Conservation (phyloP, 176 grass and related monocot species). For the Ensete ventricosum region DNA sequence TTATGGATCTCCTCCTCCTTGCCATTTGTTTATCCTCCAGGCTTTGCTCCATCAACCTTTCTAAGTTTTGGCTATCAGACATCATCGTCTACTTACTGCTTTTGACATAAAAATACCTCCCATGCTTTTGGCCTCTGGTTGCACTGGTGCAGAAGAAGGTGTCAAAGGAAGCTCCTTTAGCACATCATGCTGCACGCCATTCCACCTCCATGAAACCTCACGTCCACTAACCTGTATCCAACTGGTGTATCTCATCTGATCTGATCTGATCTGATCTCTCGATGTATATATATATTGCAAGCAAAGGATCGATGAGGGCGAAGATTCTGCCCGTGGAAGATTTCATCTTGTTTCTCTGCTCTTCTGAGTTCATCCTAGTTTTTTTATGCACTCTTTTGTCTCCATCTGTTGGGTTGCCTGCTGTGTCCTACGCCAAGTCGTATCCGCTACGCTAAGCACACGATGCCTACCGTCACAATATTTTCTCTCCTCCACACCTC, state of each 20-base stretch:
- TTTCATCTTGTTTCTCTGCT: not conserved
- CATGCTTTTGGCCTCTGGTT: too few species aligned
- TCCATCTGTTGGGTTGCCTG: too few species aligned
- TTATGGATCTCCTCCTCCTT: not conserved
- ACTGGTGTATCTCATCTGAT: not conserved
- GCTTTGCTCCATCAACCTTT: not conserved
- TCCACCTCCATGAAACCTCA: not conserved
- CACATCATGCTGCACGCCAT: not conserved
- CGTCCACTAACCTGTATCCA: not conserved
- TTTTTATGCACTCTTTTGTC: too few species aligned
- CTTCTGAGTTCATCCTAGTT: too few species aligned
- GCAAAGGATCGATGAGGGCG: not conserved
- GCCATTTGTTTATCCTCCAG: not conserved
- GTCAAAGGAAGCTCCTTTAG: too few species aligned
- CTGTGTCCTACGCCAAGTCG: too few species aligned
- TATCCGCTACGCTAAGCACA: too few species aligned
- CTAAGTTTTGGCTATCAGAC: not conserved
- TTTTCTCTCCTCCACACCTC: not conserved
- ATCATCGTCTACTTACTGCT: not conserved
- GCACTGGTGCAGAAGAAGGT: too few species aligned
- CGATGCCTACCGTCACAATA: not conserved
- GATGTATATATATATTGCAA: too few species aligned
- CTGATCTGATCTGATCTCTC: not conserved
- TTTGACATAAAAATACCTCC: too few species aligned
- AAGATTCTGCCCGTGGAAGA: not conserved